A percentile compares a stretch with the other conserved stretches of the same genome.
Conservation (phyloP, 768 basidiomycete species). For the Hygrocybe punicea region DNA sequence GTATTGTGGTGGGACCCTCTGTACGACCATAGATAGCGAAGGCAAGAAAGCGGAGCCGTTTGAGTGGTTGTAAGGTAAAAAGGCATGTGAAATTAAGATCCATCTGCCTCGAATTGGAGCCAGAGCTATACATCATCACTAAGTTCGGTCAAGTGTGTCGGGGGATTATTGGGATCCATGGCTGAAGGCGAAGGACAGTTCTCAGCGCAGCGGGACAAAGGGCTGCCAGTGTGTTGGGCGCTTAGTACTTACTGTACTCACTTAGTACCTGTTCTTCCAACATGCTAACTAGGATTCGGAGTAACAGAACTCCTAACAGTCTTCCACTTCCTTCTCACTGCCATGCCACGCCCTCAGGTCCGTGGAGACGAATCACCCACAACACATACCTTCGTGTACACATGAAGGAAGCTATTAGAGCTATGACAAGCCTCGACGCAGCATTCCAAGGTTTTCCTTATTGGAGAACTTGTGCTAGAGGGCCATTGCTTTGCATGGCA, state of each 20-base stretch:
- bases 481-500: too few species aligned
- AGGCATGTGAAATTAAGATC: neutral
- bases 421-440: too few species aligned
- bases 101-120: neutral
- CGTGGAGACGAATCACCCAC: conserved; percentile 10
- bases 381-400: neutral
- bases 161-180: too few species aligned
- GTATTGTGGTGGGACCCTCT: conserved; percentile 6
- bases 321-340: conserved; percentile 35
- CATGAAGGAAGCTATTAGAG: conserved; percentile 5
- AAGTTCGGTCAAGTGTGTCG: too few species aligned
- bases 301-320: conserved; percentile 14
- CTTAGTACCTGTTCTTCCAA: too few species aligned
- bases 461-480: too few species aligned
- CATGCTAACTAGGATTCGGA: too few species aligned
- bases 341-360: conserved; percentile 44
- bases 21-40: conserved; percentile 16
- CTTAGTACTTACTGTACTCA: too few species aligned
- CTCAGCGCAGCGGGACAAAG: too few species aligned
- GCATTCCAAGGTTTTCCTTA: too few species aligned
- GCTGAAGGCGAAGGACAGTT: too few species aligned
- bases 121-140: neutral
- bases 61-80: conserved; percentile 16
- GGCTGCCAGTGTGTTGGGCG: too few species aligned
- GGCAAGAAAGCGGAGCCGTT: conserved; percentile 16